Conservation (phyloP, 176 grass and related monocot species). For the Thinopyrum elongatum region DNA sequence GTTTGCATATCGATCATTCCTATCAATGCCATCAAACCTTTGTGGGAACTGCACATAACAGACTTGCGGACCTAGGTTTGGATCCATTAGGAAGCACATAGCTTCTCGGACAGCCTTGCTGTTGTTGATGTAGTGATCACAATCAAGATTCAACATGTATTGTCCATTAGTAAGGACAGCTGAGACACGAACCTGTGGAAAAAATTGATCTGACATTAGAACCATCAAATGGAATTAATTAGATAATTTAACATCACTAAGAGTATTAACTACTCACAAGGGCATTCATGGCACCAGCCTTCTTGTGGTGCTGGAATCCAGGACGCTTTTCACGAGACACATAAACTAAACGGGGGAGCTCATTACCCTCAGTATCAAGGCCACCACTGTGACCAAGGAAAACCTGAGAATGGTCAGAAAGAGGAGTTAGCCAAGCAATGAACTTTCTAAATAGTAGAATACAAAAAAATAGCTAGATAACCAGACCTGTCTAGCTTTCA, state of each 20-base stretch:
- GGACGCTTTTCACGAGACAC: constrained; percentile 99
- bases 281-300: constrained; percentile 99
- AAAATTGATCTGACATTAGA: constrained; percentile 27
- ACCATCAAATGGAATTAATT: constrained; percentile 32
- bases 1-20: constrained; percentile 98
- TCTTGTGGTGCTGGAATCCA: constrained; percentile 99
- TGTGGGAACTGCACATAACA: constrained; percentile 99
- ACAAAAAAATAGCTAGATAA: constrained; percentile 7
- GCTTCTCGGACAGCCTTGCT: constrained; percentile 96
- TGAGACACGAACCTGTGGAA: constrained; percentile 87
- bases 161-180: constrained; percentile 98
- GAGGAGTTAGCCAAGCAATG: constrained; percentile 32
- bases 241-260: constrained; percentile 20
- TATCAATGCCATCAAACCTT: constrained; percentile 98
- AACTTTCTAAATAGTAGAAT: background rate
- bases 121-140: constrained; percentile 99
- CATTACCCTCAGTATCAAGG: constrained; percentile 96
- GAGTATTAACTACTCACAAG: constrained; percentile 67
- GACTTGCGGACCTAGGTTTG: constrained; percentile 92
- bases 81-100: constrained; percentile 99
- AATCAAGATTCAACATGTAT: constrained; percentile 99
- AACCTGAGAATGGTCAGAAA: constrained; percentile 64
- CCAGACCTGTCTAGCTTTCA: background rate
- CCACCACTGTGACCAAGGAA: constrained; percentile 99
- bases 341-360: constrained; percentile 96